Conservation (phyloP, 148 eudicot genomes). For the Persicaria maculosa region DNA sequence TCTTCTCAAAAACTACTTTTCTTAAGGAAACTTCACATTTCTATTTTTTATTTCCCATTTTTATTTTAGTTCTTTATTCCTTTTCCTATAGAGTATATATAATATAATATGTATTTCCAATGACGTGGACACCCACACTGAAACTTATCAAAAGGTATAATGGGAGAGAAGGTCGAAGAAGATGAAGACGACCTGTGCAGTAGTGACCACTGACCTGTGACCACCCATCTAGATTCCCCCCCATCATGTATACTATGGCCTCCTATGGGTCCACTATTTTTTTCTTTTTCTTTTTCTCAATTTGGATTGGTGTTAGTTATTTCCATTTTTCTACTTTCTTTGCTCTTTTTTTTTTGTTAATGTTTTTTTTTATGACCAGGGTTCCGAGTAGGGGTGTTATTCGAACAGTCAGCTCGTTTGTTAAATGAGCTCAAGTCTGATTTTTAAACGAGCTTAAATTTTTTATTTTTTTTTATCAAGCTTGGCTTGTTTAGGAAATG, state of each 20-base stretch:
- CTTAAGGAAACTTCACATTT: background rate
- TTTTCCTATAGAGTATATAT: no score
- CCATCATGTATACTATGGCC: background rate
- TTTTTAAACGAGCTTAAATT: no score
- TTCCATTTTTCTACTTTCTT: background rate
- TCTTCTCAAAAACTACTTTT: conserved; percentile 14
- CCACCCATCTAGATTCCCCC: conserved; percentile 2
- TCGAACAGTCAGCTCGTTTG: no score
- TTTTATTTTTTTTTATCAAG: no score
- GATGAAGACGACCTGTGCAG: conserved; percentile 14
- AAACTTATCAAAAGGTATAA: no score
- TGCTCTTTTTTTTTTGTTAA: background rate
- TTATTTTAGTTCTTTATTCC: background rate
- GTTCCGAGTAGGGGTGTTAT: no score
- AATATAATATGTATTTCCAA: no score
- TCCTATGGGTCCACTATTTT: background rate
- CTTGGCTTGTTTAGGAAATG: no score
- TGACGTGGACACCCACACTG: no score
- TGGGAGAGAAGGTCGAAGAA: no score
- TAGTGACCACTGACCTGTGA: conserved; percentile 22
- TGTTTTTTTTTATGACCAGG: background rate
- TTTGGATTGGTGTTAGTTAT: background rate
- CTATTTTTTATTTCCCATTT: background rate
- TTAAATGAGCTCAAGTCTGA: no score
- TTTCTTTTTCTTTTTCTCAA: background rate